Evolutionary conservation across 2,329 filamentous ascomycete species (phyloP).

Genomic region (Trichoderma koningiopsis): DNA sequence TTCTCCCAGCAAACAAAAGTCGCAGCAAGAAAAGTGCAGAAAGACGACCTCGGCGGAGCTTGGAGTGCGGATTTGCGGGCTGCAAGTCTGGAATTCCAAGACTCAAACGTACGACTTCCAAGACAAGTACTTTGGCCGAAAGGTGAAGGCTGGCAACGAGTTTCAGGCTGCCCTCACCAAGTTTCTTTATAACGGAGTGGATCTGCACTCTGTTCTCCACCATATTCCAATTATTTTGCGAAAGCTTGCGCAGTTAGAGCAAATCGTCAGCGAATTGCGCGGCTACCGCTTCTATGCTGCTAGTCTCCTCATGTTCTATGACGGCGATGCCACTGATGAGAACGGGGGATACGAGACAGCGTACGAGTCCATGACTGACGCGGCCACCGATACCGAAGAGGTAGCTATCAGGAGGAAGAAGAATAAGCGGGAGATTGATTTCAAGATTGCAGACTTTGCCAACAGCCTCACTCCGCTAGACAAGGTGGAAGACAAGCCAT

Average conservation of each 20-base stretch:
- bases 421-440: conserved; percentile 69
- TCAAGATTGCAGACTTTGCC: conserved; percentile 98
- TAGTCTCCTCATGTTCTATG: conserved; percentile 92
- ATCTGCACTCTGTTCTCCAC: conserved; percentile 74
- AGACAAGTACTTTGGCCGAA: conserved; percentile 95
- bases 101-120: conserved; percentile 88
- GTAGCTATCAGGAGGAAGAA: conserved; percentile 47
- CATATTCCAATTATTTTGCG: conserved; percentile 87
- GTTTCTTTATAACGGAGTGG: conserved; percentile 88
- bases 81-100: conserved; percentile 92
- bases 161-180: conserved; percentile 86
- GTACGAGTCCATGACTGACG: conserved; percentile 61
- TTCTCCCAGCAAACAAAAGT: conserved; percentile 85
- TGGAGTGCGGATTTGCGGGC: conserved; percentile 89
- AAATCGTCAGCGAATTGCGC: conserved; percentile 75
- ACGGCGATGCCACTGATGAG: conserved; percentile 69
- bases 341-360: conserved; percentile 51
- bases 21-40: conserved; percentile 89
- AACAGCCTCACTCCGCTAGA: conserved; percentile 94
- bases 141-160: conserved; percentile 81
- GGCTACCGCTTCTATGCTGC: conserved; percentile 96
- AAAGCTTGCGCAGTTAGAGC: conserved; percentile 80
- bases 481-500: conserved; percentile 61
- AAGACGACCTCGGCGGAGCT: conserved; percentile 88
- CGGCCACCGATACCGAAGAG: conserved; percentile 61